phyloP scores from a whole-genome alignment of 148 eudicot species.

The Cornus suecica region DNA sequence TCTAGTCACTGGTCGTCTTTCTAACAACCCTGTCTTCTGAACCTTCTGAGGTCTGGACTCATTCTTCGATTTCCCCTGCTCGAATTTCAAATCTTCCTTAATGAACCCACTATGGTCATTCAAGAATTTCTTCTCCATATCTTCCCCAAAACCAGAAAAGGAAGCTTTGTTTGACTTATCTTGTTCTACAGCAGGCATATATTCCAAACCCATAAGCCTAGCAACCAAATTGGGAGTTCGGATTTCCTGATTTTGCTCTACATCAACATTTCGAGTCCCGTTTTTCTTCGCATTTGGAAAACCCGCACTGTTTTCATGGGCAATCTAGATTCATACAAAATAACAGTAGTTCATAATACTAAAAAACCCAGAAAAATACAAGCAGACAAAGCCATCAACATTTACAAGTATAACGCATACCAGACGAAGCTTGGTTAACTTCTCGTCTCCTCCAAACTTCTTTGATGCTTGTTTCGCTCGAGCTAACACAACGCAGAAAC shows the following conservation, averaged over 20 bases:
- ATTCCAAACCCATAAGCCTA: slow-evolving; percentile 95
- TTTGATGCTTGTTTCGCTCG: slow-evolving; percentile 61
- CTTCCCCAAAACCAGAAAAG: slow-evolving; percentile 15
- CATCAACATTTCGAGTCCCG: slow-evolving; percentile 23
- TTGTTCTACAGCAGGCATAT: slow-evolving; percentile 56
- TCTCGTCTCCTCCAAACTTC: slow-evolving; percentile 75
- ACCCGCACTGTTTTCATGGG: slow-evolving; percentile 71
- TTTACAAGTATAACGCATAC: slow-evolving; percentile 34
- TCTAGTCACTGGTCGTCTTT: slow-evolving; percentile 59
- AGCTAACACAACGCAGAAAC: slow-evolving; percentile 40
- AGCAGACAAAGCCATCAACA: background rate
- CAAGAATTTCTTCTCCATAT: slow-evolving; percentile 17
- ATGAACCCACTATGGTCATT: slow-evolving; percentile 16
- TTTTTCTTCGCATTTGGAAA: slow-evolving; percentile 53
- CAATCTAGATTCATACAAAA: slow-evolving; percentile 51
- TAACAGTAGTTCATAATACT: background rate
- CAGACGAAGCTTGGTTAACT: slow-evolving; percentile 75
- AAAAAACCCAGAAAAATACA: background rate
- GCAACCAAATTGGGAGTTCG: slow-evolving; percentile 80
- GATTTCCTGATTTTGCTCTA: slow-evolving; percentile 45
- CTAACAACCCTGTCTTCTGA: slow-evolving; percentile 69
- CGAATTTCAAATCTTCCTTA: slow-evolving; percentile 29
- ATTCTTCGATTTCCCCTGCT: slow-evolving; percentile 40
- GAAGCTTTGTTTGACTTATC: slow-evolving; percentile 31
- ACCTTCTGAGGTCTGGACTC: slow-evolving; percentile 75